These are phyloP conservation scores for Beauveria rudraprayagi DNA, from an alignment of 2,329 filamentous ascomycete genomes.

Conservation along the genomic window DNA sequence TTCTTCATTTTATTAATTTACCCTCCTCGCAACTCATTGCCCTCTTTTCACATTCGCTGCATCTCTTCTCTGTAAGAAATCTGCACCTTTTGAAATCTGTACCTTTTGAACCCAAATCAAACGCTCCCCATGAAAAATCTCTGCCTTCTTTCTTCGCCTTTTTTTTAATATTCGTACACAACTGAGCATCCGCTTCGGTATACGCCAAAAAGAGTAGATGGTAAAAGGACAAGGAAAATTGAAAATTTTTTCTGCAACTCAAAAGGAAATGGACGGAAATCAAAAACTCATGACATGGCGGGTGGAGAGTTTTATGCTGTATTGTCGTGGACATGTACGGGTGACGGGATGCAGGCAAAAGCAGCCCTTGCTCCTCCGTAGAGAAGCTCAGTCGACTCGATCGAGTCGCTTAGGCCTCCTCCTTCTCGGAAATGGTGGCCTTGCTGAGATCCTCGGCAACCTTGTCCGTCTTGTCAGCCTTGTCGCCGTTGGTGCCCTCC, in stretches of 20 bases:
- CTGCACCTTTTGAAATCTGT: neutral
- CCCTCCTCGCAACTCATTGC: neutral
- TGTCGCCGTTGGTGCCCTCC: slow-evolving; percentile 39
- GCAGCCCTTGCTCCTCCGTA: neutral
- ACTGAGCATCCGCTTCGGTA: slow-evolving; percentile 4
- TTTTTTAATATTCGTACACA: slow-evolving; percentile 2
- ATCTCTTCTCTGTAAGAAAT: neutral
- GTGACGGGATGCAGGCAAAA: neutral
- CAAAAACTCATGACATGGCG: neutral
- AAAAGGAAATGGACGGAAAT: neutral
- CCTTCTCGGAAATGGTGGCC: slow-evolving; percentile 44
- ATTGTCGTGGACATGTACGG: neutral
- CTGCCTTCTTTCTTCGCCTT: neutral
- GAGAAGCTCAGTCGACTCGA: neutral
- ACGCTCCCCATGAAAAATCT: slow-evolving; percentile 4
- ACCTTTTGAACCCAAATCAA: slow-evolving; percentile 3
- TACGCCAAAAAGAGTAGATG: slow-evolving; percentile 9
- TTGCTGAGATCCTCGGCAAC: slow-evolving; percentile 45
- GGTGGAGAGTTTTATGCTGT: neutral
- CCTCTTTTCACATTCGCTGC: neutral
- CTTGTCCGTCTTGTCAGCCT: slow-evolving; percentile 47
- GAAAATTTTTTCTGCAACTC: neutral
- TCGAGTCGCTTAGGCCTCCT: slow-evolving; percentile 30
- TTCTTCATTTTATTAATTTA: neutral
- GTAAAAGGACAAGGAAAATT: neutral